phyloP scores from a whole-genome alignment of 2,329 filamentous ascomycete genomes.

The Rhynchosporium agropyri region DNA sequence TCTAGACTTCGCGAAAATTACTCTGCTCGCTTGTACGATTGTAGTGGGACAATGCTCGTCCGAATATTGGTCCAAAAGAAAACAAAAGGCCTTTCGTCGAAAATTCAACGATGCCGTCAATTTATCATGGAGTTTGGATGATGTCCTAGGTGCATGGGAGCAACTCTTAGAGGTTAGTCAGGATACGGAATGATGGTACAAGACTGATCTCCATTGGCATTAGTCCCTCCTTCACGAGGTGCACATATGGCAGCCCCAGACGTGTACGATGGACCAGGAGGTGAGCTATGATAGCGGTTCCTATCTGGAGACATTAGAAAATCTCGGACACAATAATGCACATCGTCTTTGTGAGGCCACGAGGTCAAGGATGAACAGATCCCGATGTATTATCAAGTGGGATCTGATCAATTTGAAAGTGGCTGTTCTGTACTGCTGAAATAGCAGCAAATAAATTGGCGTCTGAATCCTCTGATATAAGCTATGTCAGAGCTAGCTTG shows the following conservation, averaged over 20 bases:
- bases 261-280: conserved; percentile 1
- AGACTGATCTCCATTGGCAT: neutral
- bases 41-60: neutral
- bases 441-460: conserved; percentile 5
- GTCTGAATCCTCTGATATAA: conserved; percentile 5
- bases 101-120: conserved; percentile 4
- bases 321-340: neutral
- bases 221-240: conserved; percentile 7
- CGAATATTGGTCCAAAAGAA: conserved; percentile 1
- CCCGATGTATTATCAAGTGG: conserved; percentile 3
- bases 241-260: conserved; percentile 8
- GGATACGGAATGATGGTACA: conserved; percentile 1
- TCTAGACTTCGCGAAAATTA: neutral
- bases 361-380: conserved; percentile 1
- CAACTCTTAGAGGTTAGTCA: conserved; percentile 14
- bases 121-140: conserved; percentile 3
- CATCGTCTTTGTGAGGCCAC: conserved; percentile 7
- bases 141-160: conserved; percentile 13
- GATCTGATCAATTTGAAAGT: conserved; percentile 5
- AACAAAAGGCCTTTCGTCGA: neutral
- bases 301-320: neutral
- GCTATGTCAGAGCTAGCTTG: too few species aligned
- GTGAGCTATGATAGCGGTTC: neutral
- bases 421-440: conserved; percentile 11
- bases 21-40: conserved; percentile 15